A percentile compares a stretch with the other conserved stretches of the same genome.
These are phyloP conservation scores for Gracilaria gracilis DNA, from an alignment of 23 red algal genomes.

Conservation along the genomic window DNA sequence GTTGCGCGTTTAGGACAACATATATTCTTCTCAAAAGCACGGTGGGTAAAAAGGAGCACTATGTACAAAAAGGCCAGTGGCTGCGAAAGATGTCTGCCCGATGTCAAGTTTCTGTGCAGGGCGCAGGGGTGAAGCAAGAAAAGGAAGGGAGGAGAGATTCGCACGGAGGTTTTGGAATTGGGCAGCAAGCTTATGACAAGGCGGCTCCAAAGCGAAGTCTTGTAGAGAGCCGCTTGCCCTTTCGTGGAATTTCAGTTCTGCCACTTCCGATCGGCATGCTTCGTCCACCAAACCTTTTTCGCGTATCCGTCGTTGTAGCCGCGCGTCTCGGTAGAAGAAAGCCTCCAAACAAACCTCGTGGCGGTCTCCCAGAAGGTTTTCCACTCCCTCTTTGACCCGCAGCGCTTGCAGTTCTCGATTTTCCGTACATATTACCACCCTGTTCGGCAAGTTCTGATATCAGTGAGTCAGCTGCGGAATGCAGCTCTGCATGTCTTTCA, in stretches of 20 bases:
- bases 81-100: constrained; percentile 4
- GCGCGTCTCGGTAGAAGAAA: constrained; percentile 28
- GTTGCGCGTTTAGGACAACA: no score
- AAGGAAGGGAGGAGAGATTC: background rate
- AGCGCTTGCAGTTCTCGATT: background rate
- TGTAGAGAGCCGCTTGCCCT: constrained; percentile 18
- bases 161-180: background rate
- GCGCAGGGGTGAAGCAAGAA: background rate
- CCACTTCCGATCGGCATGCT: constrained; percentile 8
- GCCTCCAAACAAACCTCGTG: constrained; percentile 9
- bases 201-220: constrained; percentile 1
- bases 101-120: background rate
- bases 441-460: background rate
- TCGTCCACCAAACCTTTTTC: constrained; percentile 1
- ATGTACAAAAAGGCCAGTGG: background rate
- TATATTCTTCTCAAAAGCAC: no score
- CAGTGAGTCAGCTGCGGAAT: background rate
- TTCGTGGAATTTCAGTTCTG: background rate
- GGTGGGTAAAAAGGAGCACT: background rate
- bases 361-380: background rate
- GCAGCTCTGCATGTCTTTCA: background rate
- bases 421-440: background rate
- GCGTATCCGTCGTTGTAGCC: constrained; percentile 3
- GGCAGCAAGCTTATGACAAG: background rate
- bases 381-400: background rate